Conservation (phyloP, 495 filamentous ascomycete species). For the Penicillium chermesinum region DNA sequence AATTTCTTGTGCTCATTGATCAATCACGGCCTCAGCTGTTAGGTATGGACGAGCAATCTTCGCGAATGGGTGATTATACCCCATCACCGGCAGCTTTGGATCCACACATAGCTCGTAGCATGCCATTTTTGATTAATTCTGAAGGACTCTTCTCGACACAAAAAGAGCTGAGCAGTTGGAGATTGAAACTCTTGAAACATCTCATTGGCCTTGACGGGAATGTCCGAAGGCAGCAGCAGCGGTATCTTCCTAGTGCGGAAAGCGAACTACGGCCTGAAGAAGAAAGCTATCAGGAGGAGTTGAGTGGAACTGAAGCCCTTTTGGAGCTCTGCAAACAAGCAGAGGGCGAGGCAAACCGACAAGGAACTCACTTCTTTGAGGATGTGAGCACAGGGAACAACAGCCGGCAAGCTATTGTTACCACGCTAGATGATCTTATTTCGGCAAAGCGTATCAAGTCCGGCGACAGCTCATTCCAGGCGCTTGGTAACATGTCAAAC, state of each 20-base stretch:
- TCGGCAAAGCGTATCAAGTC: conserved; percentile 7
- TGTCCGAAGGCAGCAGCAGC: too few species aligned
- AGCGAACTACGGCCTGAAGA: too few species aligned
- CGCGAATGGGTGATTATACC: neutral
- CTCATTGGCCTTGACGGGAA: too few species aligned
- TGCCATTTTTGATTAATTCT: too few species aligned
- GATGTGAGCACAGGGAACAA: conserved; percentile 6
- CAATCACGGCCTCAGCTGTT: neutral
- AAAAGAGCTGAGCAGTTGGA: conserved; percentile 1
- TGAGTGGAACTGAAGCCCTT: too few species aligned
- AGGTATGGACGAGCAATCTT: neutral
- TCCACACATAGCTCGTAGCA: too few species aligned
- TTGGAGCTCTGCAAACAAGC: conserved; percentile 7
- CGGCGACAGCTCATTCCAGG: conserved; percentile 1
- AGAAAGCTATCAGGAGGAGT: too few species aligned
- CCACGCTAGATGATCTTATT: conserved; percentile 10
- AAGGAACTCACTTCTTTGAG: conserved; percentile 6
- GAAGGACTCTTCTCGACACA: neutral
- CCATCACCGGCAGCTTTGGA: neutral
- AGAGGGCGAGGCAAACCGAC: conserved; percentile 3
- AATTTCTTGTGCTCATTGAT: neutral
- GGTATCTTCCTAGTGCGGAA: too few species aligned
- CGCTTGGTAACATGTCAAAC: too few species aligned
- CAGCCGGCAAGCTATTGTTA: conserved; percentile 5
- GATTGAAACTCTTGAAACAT: neutral